Conservation (phyloP, 2,329 filamentous ascomycete genomes). For the Dendrostoma leiphaemia region DNA sequence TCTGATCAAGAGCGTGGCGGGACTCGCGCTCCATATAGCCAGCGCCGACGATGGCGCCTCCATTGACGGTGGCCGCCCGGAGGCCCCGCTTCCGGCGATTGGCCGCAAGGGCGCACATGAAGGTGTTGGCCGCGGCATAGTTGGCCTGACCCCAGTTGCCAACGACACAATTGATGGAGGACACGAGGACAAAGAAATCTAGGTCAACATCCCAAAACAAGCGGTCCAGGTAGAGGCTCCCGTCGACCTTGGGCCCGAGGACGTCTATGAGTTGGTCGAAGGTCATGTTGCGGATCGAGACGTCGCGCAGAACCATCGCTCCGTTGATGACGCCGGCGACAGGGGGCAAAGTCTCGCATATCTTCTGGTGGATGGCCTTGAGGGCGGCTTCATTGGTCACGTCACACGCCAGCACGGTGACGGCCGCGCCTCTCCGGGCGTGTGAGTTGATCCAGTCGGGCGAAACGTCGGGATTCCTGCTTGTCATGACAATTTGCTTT, state of each 20-base stretch:
- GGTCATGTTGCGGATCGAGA: conserved; percentile 22
- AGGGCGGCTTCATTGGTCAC: conserved; percentile 18
- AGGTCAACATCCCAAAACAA: conserved; percentile 19
- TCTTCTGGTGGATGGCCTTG: conserved; percentile 6
- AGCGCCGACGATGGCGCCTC: conserved; percentile 19
- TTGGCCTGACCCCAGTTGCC: conserved; percentile 45
- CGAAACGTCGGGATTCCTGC: conserved; percentile 34
- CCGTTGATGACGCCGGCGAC: conserved; percentile 22
- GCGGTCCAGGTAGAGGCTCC: conserved; percentile 26
- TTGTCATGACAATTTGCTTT: conserved; percentile 35
- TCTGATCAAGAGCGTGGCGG: conserved; percentile 6
- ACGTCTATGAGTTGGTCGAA: conserved; percentile 20
- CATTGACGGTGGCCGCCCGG: conserved; percentile 9
- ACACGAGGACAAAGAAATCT: conserved; percentile 41
- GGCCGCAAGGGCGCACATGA: conserved; percentile 21
- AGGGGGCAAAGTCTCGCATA: conserved; percentile 16
- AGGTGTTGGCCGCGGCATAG: conserved; percentile 38
- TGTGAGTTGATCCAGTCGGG: conserved; percentile 22
- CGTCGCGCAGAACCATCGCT: conserved; percentile 27
- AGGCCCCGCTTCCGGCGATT: conserved; percentile 20
- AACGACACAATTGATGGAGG: conserved; percentile 39
- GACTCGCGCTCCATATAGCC: conserved; percentile 20
- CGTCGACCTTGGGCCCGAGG: conserved; percentile 24
- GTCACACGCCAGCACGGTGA: conserved; percentile 8
- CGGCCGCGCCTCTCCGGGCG: background rate